Conservation (phyloP, 805 yeast species). For the Lachancea thermotolerans region DNA sequence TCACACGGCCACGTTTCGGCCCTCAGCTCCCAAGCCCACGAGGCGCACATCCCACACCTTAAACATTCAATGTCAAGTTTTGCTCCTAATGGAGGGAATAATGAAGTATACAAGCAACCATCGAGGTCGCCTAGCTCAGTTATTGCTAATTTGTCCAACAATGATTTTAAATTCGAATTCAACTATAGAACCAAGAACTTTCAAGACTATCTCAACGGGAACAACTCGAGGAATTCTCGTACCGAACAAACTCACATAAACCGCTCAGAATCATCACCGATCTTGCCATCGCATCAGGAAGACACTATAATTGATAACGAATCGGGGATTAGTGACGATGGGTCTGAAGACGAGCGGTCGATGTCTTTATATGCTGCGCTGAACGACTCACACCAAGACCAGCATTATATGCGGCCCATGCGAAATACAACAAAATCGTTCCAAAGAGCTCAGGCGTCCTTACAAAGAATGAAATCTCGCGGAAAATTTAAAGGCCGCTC, state of each 20-base stretch:
- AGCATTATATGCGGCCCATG: slow-evolving; percentile 31
- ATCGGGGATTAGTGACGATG: slow-evolving; percentile 12
- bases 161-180: slow-evolving; percentile 30
- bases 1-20: neutral
- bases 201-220: slow-evolving; percentile 6
- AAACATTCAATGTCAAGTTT: slow-evolving; percentile 26
- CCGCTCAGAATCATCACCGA: slow-evolving; percentile 6
- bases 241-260: neutral
- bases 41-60: slow-evolving; percentile 9
- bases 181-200: slow-evolving; percentile 18
- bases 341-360: slow-evolving; percentile 55
- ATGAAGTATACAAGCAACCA: neutral
- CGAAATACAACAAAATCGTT: slow-evolving; percentile 41
- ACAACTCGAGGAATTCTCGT: neutral
- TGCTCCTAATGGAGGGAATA: slow-evolving; percentile 8
- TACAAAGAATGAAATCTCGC: slow-evolving; percentile 53
- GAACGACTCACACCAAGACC: slow-evolving; percentile 32
- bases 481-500: slow-evolving; percentile 45
- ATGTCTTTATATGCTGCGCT: slow-evolving; percentile 60
- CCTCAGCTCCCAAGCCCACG: neutral
- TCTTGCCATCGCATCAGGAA: neutral
- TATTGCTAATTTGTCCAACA: slow-evolving; percentile 23
- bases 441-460: slow-evolving; percentile 61
- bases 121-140: slow-evolving; percentile 9
- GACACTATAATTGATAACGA: neutral